Percentiles rank a stretch among this genome's conserved stretches.
These are phyloP conservation scores for Pichia manshurica DNA, from an alignment of 805 yeast genomes.

Conservation along the genomic window DNA sequence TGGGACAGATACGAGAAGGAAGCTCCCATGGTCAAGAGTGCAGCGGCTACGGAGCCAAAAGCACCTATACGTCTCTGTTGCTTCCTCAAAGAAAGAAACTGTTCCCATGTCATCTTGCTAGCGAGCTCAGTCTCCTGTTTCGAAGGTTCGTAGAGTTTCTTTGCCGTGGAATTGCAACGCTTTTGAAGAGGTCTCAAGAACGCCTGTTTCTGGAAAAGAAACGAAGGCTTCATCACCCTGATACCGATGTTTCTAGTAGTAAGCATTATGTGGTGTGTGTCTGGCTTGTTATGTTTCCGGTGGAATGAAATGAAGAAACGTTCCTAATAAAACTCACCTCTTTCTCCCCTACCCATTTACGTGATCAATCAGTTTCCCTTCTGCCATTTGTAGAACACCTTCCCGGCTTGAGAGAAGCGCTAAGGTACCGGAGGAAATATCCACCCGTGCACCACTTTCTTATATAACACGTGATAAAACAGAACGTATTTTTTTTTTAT, in stretches of 20 bases:
- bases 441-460: background rate
- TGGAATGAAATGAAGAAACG: too few relatives aligned
- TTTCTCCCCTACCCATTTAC: too few relatives aligned
- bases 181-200: background rate
- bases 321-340: too few relatives aligned
- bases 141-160: slow-evolving; percentile 15
- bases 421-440: too few relatives aligned
- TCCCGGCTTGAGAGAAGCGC: too few relatives aligned
- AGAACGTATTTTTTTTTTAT: background rate
- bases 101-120: slow-evolving; percentile 59
- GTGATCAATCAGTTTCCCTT: too few relatives aligned
- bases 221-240: slow-evolving; percentile 7
- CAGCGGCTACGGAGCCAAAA: slow-evolving; percentile 62
- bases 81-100: slow-evolving; percentile 70
- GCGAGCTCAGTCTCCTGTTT: slow-evolving; percentile 22
- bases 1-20: slow-evolving; percentile 78
- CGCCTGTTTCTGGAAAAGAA: slow-evolving; percentile 1
- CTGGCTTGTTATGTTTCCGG: too few relatives aligned
- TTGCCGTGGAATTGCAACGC: slow-evolving; percentile 13
- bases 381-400: too few relatives aligned
- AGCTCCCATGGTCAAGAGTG: slow-evolving; percentile 54
- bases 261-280: slow-evolving; percentile 1
- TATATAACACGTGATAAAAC: background rate
- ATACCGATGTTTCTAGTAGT: slow-evolving; percentile 10
- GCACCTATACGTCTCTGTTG: slow-evolving; percentile 67